These are phyloP conservation scores for Triticum urartu DNA, from an alignment of 176 grass and related monocot genomes.

Conservation along the genomic window DNA sequence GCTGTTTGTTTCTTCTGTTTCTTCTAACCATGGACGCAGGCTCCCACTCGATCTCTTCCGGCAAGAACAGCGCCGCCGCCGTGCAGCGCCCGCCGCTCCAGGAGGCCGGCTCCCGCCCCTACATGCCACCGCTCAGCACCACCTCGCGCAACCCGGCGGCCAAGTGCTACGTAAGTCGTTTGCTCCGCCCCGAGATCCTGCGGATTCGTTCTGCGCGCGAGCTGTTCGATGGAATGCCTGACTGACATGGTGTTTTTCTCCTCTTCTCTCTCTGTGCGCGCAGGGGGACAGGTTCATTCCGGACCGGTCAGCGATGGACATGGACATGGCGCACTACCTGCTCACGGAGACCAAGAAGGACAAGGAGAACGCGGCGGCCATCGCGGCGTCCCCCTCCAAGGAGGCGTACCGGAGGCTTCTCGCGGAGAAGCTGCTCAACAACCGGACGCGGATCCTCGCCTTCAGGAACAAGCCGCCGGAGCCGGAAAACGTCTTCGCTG, in stretches of 20 bases:
- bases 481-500: conserved; percentile 38
- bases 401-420: conserved; percentile 65
- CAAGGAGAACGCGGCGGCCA: conserved; percentile 54
- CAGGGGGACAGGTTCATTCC: conserved; percentile 79
- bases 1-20: not conserved
- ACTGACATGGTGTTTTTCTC: not conserved
- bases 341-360: conserved; percentile 59
- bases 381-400: conserved; percentile 48
- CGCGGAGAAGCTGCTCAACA: conserved; percentile 65
- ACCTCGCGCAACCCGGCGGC: conserved; percentile 45
- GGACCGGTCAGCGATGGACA: conserved; percentile 65
- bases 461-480: conserved; percentile 68
- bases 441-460: conserved; percentile 60
- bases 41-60: conserved; percentile 46
- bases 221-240: conserved; percentile 35
- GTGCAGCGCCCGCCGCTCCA: conserved; percentile 43
- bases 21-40: conserved; percentile 57
- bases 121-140: conserved; percentile 50
- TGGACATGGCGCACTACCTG: conserved; percentile 73
- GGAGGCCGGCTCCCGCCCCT: conserved; percentile 49
- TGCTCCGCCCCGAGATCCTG: too few relatives aligned
- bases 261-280: not conserved
- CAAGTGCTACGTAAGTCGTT: conserved; percentile 48
- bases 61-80: conserved; percentile 37
- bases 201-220: not conserved